Evolutionary conservation across 129 eudicot genomes (phyloP).

Genomic region (Artemisia argyi): DNA sequence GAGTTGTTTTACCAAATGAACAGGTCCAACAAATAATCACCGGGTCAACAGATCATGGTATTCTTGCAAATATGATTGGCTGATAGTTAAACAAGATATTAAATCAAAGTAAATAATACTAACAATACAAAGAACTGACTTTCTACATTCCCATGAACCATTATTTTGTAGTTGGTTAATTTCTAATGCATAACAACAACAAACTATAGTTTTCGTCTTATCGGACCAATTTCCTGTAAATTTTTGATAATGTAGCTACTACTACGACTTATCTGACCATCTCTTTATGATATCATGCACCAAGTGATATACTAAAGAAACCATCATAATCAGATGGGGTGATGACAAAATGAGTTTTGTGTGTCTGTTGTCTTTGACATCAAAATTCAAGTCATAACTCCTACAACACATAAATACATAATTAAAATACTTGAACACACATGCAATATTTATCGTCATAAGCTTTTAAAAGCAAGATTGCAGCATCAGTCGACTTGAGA

Average conservation of each 20-base stretch:
- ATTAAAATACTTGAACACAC: not conserved
- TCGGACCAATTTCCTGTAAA: too few species aligned
- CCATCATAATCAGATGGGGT: too few species aligned
- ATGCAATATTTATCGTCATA: slow-evolving; percentile 13
- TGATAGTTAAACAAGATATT: not conserved
- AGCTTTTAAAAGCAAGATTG: slow-evolving; percentile 12
- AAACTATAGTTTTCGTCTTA: not conserved
- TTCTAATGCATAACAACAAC: not conserved
- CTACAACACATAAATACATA: not conserved
- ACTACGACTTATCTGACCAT: too few species aligned
- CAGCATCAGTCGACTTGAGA: slow-evolving; percentile 20
- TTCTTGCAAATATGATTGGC: slow-evolving; percentile 5
- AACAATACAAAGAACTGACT: not conserved
- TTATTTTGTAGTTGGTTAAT: too few species aligned
- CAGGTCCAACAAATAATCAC: slow-evolving; percentile 25
- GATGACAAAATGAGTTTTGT: too few species aligned
- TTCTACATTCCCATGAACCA: too few species aligned
- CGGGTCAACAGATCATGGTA: slow-evolving; percentile 23
- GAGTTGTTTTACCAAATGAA: slow-evolving; percentile 10
- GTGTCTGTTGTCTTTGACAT: slow-evolving; percentile 11
- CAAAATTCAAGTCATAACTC: slow-evolving; percentile 9
- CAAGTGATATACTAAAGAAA: too few species aligned
- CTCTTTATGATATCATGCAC: too few species aligned
- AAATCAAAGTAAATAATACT: not conserved
- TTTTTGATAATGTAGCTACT: too few species aligned